Conservation (phyloP, 768 basidiomycete species). For the Calocera cornea region DNA sequence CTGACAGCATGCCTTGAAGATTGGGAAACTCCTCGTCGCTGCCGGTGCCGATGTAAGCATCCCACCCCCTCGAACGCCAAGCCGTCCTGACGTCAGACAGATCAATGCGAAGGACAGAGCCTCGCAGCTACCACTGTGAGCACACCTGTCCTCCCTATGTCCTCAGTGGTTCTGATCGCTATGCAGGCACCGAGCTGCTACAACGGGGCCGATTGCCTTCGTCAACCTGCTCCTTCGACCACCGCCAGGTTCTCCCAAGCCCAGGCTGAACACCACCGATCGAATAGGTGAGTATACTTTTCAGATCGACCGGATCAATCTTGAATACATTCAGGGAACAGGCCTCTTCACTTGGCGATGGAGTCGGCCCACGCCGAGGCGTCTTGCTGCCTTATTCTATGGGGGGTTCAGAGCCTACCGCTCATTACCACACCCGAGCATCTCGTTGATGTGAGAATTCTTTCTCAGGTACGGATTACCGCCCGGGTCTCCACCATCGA, state of each 20-base stretch:
- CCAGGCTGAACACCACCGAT: constrained; percentile 75
- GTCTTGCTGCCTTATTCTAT: too few relatives aligned
- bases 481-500: too few relatives aligned
- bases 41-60: constrained; percentile 80
- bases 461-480: too few relatives aligned
- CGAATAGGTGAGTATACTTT: constrained; percentile 43
- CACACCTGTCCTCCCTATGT: too few relatives aligned
- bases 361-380: constrained; percentile 89
- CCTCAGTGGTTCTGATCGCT: too few relatives aligned
- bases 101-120: constrained; percentile 91
- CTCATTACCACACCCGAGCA: too few relatives aligned
- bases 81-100: too few relatives aligned
- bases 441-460: too few relatives aligned
- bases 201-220: constrained; percentile 86
- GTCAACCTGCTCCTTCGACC: constrained; percentile 74
- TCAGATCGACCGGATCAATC: constrained; percentile 11
- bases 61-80: constrained; percentile 22
- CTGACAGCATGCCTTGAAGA: too few relatives aligned
- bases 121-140: constrained; percentile 82
- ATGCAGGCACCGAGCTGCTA: constrained; percentile 88
- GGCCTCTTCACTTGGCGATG: constrained; percentile 92
- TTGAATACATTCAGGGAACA: constrained; percentile 58
- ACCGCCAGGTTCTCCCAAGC: constrained; percentile 45
- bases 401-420: too few relatives aligned
- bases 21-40: constrained; percentile 71